These are phyloP conservation scores for Macrophomina tecta DNA, from an alignment of 2,329 filamentous ascomycete genomes.

Conservation along the genomic window DNA sequence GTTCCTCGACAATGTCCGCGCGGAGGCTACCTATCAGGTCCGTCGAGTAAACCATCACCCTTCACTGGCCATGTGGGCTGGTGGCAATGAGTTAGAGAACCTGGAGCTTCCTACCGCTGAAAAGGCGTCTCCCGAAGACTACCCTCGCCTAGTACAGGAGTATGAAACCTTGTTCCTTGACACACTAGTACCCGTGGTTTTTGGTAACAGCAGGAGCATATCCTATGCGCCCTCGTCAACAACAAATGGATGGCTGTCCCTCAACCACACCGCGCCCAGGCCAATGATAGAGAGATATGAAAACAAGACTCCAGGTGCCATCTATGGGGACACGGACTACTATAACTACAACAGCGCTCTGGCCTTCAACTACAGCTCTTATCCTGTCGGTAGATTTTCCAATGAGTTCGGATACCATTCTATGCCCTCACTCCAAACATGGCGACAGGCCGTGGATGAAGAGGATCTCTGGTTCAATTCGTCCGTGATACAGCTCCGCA, in stretches of 20 bases:
- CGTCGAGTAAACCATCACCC: slow-evolving; percentile 67
- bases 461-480: slow-evolving; percentile 64
- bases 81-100: slow-evolving; percentile 65
- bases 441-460: slow-evolving; percentile 60
- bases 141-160: slow-evolving; percentile 53
- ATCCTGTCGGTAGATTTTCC: slow-evolving; percentile 65
- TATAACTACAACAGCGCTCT: slow-evolving; percentile 63
- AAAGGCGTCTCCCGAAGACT: slow-evolving; percentile 49
- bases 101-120: slow-evolving; percentile 55
- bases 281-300: slow-evolving; percentile 64
- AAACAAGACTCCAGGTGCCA: slow-evolving; percentile 57
- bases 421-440: slow-evolving; percentile 66
- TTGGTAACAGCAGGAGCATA: slow-evolving; percentile 64
- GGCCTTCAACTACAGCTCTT: slow-evolving; percentile 61
- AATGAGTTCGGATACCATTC: slow-evolving; percentile 70
- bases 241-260: slow-evolving; percentile 62
- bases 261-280: slow-evolving; percentile 60
- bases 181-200: slow-evolving; percentile 62
- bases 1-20: slow-evolving; percentile 62
- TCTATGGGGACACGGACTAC: slow-evolving; percentile 67
- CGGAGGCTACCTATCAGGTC: slow-evolving; percentile 66
- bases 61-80: slow-evolving; percentile 48
- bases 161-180: slow-evolving; percentile 66
- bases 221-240: slow-evolving; percentile 67
- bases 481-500: slow-evolving; percentile 60